These are phyloP conservation scores for Coemansia sp. DNA, from an alignment of 192 early-diverging fungal species.

Conservation along the genomic window DNA sequence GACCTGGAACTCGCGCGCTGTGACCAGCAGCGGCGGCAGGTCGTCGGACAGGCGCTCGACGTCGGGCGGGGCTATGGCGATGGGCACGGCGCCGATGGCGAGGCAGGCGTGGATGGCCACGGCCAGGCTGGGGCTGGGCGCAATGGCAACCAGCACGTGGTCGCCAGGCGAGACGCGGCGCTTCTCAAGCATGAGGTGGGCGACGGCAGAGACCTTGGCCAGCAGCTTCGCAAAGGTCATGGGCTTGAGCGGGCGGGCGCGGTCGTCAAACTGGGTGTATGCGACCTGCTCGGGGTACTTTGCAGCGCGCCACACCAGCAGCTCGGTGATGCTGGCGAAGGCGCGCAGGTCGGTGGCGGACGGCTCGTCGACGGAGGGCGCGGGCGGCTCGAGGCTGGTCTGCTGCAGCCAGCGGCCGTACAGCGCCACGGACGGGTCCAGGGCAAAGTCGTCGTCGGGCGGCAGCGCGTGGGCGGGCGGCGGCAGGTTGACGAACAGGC, in stretches of 20 bases:
- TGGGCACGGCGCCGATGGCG: slow-evolving; percentile 69
- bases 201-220: slow-evolving; percentile 62
- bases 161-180: slow-evolving; percentile 58
- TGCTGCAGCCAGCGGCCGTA: slow-evolving; percentile 62
- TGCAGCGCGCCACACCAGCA: slow-evolving; percentile 72
- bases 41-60: slow-evolving; percentile 63
- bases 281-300: slow-evolving; percentile 65
- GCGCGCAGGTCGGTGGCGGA: slow-evolving; percentile 64
- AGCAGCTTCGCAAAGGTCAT: slow-evolving; percentile 73
- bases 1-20: slow-evolving; percentile 62
- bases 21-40: slow-evolving; percentile 60
- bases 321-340: slow-evolving; percentile 68
- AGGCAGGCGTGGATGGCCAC: slow-evolving; percentile 76
- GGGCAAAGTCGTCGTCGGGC: slow-evolving; percentile 15
- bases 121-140: slow-evolving; percentile 70
- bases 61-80: slow-evolving; percentile 73
- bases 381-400: slow-evolving; percentile 65
- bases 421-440: slow-evolving; percentile 38
- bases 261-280: slow-evolving; percentile 58
- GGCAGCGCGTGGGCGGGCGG: slow-evolving; percentile 46
- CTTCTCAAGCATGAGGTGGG: slow-evolving; percentile 61
- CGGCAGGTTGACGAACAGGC: slow-evolving; percentile 64
- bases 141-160: slow-evolving; percentile 62
- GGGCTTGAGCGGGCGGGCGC: slow-evolving; percentile 60
- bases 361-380: slow-evolving; percentile 67